phyloP scores from a whole-genome alignment of 805 yeast genomes.

The Wickerhamomyces rabaulensis region DNA sequence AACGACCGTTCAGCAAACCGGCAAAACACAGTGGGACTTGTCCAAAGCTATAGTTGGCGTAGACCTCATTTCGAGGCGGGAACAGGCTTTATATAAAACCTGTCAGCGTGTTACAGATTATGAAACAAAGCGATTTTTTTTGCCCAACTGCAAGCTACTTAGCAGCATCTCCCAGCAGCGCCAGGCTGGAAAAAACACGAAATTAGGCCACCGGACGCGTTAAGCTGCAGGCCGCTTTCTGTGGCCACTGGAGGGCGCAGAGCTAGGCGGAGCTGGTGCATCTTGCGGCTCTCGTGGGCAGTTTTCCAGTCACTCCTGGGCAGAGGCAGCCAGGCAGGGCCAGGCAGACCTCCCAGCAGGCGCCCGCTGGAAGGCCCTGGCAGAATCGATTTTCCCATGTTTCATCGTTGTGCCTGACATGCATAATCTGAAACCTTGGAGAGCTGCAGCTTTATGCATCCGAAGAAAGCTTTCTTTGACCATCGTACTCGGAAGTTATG shows the following conservation, averaged over 20 bases:
- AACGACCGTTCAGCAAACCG: too few relatives aligned
- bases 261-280: too few relatives aligned
- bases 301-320: too few relatives aligned
- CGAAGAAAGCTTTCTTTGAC: neutral
- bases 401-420: conserved; percentile 4
- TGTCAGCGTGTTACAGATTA: neutral
- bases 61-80: neutral
- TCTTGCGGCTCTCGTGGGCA: too few relatives aligned
- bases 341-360: too few relatives aligned
- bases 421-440: conserved; percentile 8
- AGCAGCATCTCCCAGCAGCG: neutral
- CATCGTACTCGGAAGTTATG: neutral
- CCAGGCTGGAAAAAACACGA: neutral
- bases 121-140: neutral
- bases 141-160: neutral
- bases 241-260: neutral
- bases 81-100: neutral
- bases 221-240: neutral
- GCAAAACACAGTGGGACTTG: too few relatives aligned
- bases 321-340: too few relatives aligned
- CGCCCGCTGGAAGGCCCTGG: too few relatives aligned
- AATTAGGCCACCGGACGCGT: neutral
- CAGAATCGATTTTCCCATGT: too few relatives aligned
- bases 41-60: neutral
- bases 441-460: conserved; percentile 1